A percentile compares a stretch with the other conserved stretches of the same genome.
Conservation (phyloP, 2,329 filamentous ascomycete genomes). For the Fusarium sterilihyphosum region DNA sequence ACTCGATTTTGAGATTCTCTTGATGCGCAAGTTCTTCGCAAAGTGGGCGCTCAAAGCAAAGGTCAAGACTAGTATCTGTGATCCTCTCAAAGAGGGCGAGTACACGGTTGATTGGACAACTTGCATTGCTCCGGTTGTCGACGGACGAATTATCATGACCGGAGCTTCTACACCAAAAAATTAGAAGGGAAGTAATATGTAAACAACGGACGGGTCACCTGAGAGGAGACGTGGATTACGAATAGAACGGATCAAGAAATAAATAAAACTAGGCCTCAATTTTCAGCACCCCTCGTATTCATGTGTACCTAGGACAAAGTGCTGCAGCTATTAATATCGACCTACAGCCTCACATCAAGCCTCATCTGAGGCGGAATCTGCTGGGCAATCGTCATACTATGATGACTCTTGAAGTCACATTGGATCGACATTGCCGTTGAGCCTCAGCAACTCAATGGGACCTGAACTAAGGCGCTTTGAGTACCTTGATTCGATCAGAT, state of each 20-base stretch:
- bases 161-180: conserved; percentile 26
- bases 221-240: neutral
- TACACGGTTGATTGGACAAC: conserved; percentile 79
- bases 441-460: neutral
- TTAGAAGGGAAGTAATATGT: neutral
- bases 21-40: conserved; percentile 74
- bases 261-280: conserved; percentile 3
- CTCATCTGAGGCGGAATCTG: neutral
- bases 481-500: conserved; percentile 9
- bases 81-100: conserved; percentile 67
- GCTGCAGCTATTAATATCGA: neutral
- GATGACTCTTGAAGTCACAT: neutral
- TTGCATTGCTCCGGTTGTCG: conserved; percentile 79
- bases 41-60: conserved; percentile 79
- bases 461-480: neutral
- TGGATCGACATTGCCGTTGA: conserved; percentile 1
- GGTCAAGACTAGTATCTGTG: conserved; percentile 63
- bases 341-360: neutral
- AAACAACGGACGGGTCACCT: neutral
- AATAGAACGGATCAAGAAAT: neutral
- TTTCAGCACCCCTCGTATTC: neutral
- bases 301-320: neutral
- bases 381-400: neutral
- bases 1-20: conserved; percentile 65
- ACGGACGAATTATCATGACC: conserved; percentile 75